Evolutionary conservation across 2,329 filamentous ascomycete genomes (phyloP), one percentile per base, ranked within the genome.

Genomic region (Stachybotrys elegans): DNA sequence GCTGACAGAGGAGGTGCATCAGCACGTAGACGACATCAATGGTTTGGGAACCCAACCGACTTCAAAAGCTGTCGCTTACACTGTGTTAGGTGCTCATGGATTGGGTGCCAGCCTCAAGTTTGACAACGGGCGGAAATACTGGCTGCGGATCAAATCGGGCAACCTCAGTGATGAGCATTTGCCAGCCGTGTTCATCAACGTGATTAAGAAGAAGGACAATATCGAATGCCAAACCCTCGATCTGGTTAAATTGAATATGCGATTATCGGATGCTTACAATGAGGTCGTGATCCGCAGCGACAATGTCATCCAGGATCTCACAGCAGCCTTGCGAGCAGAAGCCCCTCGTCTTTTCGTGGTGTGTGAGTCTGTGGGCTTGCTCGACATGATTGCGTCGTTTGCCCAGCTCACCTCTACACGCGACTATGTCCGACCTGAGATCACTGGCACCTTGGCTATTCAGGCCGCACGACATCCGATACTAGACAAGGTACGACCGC

Each of bases 211-310:
- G 55, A 89, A 84, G 56, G 81, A 81, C n/a, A 76, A 75, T 44
- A 75, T 95, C 23, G 89, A 97, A 61, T 97, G 90, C 53, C 88
- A 94, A 55, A 97, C 93, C 0, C 61, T 97, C 9, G 78, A 84
- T 43, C 73, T 98, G 11, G 76, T 95, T 50, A 93, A 96, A 58
- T 71, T 88, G 31, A 97, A 84, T 53, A 73, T 81, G 46, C 79
- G 85, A 57, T 86, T 96, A 32, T 79, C 80, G 0, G 84, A 94
- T 49, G 86, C 89, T 0, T 86, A 92, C 46, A 83, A 88, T 38
- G 90, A 96, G 63, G 85, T 94, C 2, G 75, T 95, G 4, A 76
- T 84, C 49, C 83, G 92, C 67, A 95, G 88, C 56, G 89, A 96
- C 59, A 75, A 78, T 37, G 81, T 86, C 3, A 76, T 96, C 11